These are phyloP conservation scores for Saturnispora diversa DNA, from an alignment of 805 yeast species.

Conservation along the genomic window DNA sequence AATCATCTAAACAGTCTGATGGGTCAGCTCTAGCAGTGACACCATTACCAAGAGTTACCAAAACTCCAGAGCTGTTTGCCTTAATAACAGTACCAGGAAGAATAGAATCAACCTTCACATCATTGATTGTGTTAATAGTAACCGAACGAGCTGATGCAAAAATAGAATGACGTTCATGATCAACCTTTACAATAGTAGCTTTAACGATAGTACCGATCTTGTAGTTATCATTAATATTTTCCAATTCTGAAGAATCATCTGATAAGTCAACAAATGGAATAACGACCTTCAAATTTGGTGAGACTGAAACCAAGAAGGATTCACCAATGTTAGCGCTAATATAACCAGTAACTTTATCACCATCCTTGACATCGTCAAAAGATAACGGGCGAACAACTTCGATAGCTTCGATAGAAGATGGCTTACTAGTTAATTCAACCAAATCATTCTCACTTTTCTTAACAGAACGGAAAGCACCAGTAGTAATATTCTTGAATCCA, in stretches of 20 bases:
- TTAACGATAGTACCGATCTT: slow-evolving; percentile 69
- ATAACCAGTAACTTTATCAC: slow-evolving; percentile 47
- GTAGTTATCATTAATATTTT: slow-evolving; percentile 44
- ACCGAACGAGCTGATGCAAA: slow-evolving; percentile 36
- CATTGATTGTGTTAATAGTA: slow-evolving; percentile 36
- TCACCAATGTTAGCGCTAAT: slow-evolving; percentile 56
- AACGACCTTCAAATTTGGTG: slow-evolving; percentile 62
- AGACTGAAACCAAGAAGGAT: slow-evolving; percentile 56
- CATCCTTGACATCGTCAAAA: slow-evolving; percentile 38
- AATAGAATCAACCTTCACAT: slow-evolving; percentile 45
- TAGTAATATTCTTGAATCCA: slow-evolving; percentile 69
- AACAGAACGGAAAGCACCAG: slow-evolving; percentile 57
- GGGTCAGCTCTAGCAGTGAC: slow-evolving; percentile 58
- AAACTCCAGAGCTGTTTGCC: slow-evolving; percentile 49
- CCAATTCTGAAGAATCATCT: slow-evolving; percentile 41
- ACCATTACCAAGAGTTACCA: slow-evolving; percentile 61
- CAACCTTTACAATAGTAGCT: slow-evolving; percentile 47
- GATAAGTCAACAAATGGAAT: slow-evolving; percentile 58
- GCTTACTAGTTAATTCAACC: slow-evolving; percentile 47
- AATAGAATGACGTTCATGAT: slow-evolving; percentile 38
- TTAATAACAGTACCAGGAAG: slow-evolving; percentile 57
- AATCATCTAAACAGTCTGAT: slow-evolving; percentile 73
- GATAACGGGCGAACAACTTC: slow-evolving; percentile 30
- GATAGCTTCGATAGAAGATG: slow-evolving; percentile 27
- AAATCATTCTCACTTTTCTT: slow-evolving; percentile 46